Percentiles rank a stretch among this genome's conserved stretches.
These are phyloP conservation scores for Trametes sanguinea DNA, from an alignment of 768 basidiomycete genomes.

Conservation along the genomic window DNA sequence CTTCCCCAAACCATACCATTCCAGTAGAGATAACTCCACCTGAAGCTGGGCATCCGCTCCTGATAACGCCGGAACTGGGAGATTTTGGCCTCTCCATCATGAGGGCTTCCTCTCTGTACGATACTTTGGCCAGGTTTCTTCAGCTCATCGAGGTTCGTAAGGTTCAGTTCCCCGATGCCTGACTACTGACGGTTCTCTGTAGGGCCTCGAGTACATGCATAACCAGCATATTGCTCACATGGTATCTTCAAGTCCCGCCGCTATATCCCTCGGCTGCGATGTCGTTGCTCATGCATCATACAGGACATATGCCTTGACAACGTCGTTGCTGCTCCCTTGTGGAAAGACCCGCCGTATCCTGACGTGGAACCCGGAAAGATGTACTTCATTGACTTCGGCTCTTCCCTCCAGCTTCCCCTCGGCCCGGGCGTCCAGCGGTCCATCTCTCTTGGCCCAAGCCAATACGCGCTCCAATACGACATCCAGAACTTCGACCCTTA, in stretches of 20 bases:
- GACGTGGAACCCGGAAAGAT: neutral
- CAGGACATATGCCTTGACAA: neutral
- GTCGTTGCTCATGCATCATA: neutral
- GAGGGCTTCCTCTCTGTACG: neutral
- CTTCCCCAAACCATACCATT: neutral
- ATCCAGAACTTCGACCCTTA: neutral
- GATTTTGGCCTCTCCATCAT: neutral
- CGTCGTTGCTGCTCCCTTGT: neutral
- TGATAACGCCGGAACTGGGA: neutral
- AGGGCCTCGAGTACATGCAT: neutral
- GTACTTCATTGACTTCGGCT: neutral
- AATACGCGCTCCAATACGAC: neutral
- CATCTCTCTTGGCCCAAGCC: neutral
- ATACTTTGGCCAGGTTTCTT: neutral
- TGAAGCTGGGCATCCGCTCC: neutral
- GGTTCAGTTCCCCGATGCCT: too few species aligned
- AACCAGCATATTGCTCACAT: neutral
- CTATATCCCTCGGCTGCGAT: neutral
- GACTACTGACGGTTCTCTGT: too few species aligned
- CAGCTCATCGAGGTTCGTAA: neutral
- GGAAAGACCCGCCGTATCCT: neutral
- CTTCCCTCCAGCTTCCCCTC: neutral
- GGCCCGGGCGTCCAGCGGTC: too few species aligned
- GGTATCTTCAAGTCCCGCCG: neutral
- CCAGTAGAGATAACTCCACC: neutral